Percentiles rank a stretch among this genome's conserved stretches.
Conservation (phyloP, 306 rosid species). For the Sphenostylis stenocarpa region DNA sequence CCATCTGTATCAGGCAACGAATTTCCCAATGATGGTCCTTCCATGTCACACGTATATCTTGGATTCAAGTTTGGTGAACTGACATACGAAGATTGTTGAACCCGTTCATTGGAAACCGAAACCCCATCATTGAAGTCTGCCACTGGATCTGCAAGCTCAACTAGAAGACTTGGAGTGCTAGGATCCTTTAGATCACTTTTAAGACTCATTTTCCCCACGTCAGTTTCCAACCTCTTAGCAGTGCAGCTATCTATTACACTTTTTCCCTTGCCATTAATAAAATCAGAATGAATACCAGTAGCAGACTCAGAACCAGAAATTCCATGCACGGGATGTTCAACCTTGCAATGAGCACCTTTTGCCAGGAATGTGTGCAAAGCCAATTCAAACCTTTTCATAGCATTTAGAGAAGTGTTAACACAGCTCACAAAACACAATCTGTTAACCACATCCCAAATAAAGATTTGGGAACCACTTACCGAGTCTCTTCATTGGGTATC, state of each 20-base stretch:
- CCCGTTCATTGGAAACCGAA: slow-evolving; percentile 59
- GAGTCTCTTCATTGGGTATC: slow-evolving; percentile 85
- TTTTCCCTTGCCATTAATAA: slow-evolving; percentile 56
- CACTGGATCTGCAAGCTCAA: slow-evolving; percentile 71
- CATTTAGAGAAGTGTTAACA: slow-evolving; percentile 27
- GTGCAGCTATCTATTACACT: slow-evolving; percentile 43
- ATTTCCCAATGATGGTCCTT: slow-evolving; percentile 63
- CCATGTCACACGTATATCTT: slow-evolving; percentile 58
- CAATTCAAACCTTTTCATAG: slow-evolving; percentile 71
- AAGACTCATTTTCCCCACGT: slow-evolving; percentile 55
- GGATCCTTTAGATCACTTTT: slow-evolving; percentile 57
- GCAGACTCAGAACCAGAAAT: slow-evolving; percentile 64
- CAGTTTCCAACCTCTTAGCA: slow-evolving; percentile 63
- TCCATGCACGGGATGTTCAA: slow-evolving; percentile 66
- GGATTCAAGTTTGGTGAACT: slow-evolving; percentile 60
- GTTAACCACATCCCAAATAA: slow-evolving; percentile 31
- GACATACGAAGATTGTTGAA: slow-evolving; percentile 50
- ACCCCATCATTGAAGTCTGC: slow-evolving; percentile 52
- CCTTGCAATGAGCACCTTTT: slow-evolving; percentile 66
- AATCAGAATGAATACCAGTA: slow-evolving; percentile 50
- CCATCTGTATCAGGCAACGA: slow-evolving; percentile 52
- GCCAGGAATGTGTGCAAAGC: slow-evolving; percentile 75
- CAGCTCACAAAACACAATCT: slow-evolving; percentile 29
- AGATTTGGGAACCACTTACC: slow-evolving; percentile 52
- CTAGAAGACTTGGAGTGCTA: slow-evolving; percentile 49